Percentiles rank a stretch among this genome's conserved stretches.
Conservation (phyloP, 2,329 filamentous ascomycete genomes). For the Colletotrichum sp. region DNA sequence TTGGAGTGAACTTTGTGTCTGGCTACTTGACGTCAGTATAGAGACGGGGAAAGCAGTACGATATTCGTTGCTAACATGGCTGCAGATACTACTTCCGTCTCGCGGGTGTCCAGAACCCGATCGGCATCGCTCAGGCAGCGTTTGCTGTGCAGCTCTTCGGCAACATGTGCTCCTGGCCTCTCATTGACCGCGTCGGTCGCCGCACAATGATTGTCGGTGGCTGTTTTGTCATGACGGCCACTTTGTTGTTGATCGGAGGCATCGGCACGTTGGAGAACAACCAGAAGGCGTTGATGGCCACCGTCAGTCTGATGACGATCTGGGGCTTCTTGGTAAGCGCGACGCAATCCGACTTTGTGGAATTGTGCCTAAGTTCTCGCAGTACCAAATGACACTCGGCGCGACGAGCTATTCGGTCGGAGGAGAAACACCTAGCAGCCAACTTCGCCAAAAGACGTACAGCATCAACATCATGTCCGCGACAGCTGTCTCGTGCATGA, state of each 20-base stretch:
- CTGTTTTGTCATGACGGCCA: slow-evolving; percentile 27
- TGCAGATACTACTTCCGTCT: slow-evolving; percentile 29
- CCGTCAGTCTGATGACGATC: slow-evolving; percentile 30
- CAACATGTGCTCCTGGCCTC: slow-evolving; percentile 33
- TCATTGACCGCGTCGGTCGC: slow-evolving; percentile 33
- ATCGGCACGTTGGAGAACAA: slow-evolving; percentile 29
- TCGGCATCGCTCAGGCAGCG: slow-evolving; percentile 31
- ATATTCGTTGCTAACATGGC: slow-evolving; percentile 29
- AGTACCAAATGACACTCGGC: slow-evolving; percentile 3
- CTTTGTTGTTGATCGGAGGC: slow-evolving; percentile 34
- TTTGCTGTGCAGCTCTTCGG: slow-evolving; percentile 32
- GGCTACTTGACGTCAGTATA: slow-evolving; percentile 27
- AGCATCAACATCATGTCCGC: slow-evolving; percentile 35
- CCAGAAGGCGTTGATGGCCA: slow-evolving; percentile 22
- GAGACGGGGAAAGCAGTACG: slow-evolving; percentile 46
- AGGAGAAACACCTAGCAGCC: slow-evolving; percentile 37
- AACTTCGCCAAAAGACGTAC: slow-evolving; percentile 42
- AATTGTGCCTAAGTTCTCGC: background rate
- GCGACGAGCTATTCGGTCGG: slow-evolving; percentile 31
- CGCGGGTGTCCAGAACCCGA: slow-evolving; percentile 29
- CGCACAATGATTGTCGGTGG: slow-evolving; percentile 32
- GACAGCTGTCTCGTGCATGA: slow-evolving; percentile 31
- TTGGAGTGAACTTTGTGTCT: slow-evolving; percentile 32
- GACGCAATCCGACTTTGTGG: background rate
- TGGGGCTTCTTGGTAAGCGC: slow-evolving; percentile 25